phyloP scores from a whole-genome alignment of 2,329 filamentous ascomycete genomes.

The Colletotrichum somersetense region DNA sequence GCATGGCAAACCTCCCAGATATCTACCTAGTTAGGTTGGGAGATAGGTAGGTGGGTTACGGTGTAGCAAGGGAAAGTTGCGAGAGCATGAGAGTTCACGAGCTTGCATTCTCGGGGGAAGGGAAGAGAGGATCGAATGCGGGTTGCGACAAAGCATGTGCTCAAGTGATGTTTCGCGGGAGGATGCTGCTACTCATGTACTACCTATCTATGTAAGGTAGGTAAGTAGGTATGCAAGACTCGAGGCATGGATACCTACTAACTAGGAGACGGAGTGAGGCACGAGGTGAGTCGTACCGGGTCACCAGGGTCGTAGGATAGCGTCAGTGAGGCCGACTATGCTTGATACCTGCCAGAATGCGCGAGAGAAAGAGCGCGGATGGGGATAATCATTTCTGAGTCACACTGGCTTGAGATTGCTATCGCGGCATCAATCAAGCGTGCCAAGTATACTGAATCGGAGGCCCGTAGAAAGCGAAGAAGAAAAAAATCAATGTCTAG shows the following conservation, averaged over 20 bases:
- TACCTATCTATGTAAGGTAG: too few relatives aligned
- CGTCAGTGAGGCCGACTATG: slow-evolving; percentile 1
- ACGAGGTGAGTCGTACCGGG: not conserved
- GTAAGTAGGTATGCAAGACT: not conserved
- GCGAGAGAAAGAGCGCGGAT: slow-evolving; percentile 36
- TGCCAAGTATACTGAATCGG: not conserved
- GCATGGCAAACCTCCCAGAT: not conserved
- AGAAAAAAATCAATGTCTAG: slow-evolving; percentile 14
- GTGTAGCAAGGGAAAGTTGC: not conserved
- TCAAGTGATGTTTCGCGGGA: not conserved
- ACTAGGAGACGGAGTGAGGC: not conserved
- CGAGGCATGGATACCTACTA: not conserved
- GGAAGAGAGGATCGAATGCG: slow-evolving; percentile 1
- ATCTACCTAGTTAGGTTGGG: slow-evolving; percentile 6
- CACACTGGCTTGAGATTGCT: slow-evolving; percentile 19
- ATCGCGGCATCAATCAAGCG: slow-evolving; percentile 31
- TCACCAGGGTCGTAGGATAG: not conserved
- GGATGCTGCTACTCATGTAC: too few relatives aligned
- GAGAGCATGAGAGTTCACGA: slow-evolving; percentile 13
- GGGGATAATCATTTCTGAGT: slow-evolving; percentile 20
- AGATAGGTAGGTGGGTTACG: not conserved
- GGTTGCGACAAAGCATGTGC: slow-evolving; percentile 15
- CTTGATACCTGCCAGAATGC: slow-evolving; percentile 11
- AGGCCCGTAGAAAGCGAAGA: slow-evolving; percentile 19
- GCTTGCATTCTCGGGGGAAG: slow-evolving; percentile 9